Evolutionary conservation across 1,284 basidiomycete species (phyloP).

Genomic region (Ceratobasidium papillatum): DNA sequence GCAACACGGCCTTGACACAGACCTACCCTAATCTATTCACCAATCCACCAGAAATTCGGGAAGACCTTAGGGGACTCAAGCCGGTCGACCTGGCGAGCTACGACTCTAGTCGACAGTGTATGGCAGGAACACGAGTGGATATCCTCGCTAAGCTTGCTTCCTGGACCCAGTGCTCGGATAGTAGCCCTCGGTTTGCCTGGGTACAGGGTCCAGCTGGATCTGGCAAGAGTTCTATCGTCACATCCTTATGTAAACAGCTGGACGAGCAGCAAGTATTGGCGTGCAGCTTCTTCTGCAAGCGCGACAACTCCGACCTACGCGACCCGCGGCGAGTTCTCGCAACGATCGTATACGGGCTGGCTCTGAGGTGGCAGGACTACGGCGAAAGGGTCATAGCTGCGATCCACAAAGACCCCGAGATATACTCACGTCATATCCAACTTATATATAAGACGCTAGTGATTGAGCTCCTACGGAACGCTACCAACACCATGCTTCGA

Average conservation of each 20-base stretch:
- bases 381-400: not conserved
- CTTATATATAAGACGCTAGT: not conserved
- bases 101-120: not conserved
- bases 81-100: not conserved
- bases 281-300: conserved; percentile 30
- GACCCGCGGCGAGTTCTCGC: conserved; percentile 26
- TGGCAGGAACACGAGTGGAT: not conserved
- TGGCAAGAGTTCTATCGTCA: conserved; percentile 15
- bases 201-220: conserved; percentile 19
- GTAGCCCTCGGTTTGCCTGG: not conserved
- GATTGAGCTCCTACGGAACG: not conserved
- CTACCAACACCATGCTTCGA: not conserved
- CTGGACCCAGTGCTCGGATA: not conserved
- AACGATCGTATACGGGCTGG: conserved; percentile 31
- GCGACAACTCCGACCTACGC: conserved; percentile 1
- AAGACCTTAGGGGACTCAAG: not conserved
- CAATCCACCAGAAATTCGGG: not conserved
- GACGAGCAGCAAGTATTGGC: not conserved
- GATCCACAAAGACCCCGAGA: not conserved
- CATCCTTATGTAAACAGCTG: not conserved
- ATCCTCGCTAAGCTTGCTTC: not conserved
- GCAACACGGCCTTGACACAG: not conserved
- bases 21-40: not conserved
- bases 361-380: not conserved
- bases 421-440: not conserved